Evolutionary conservation across 2,329 filamentous ascomycete genomes (phyloP).

Genomic region (Diplocarpon rosae): DNA sequence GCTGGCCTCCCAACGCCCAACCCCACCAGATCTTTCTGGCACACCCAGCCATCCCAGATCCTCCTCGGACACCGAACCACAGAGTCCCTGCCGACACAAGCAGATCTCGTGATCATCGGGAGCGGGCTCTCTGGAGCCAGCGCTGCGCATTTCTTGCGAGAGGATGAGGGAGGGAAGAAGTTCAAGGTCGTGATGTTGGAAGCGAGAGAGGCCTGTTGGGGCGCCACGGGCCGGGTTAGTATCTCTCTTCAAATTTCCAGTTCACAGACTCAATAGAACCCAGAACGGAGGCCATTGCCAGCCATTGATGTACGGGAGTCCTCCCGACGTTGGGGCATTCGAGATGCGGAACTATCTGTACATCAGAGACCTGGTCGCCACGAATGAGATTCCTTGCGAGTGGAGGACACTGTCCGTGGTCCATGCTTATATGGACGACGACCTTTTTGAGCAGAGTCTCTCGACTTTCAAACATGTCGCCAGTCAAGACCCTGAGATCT

Average conservation of each 20-base stretch:
- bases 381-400: constrained; percentile 54
- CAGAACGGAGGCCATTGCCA: constrained; percentile 67
- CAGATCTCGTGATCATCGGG: constrained; percentile 62
- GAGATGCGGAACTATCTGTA: constrained; percentile 58
- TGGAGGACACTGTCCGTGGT: constrained; percentile 54
- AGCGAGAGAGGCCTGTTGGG: constrained; percentile 70
- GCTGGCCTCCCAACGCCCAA: constrained; percentile 43
- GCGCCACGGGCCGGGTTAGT: constrained; percentile 69
- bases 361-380: constrained; percentile 45
- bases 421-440: constrained; percentile 48
- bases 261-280: constrained; percentile 1
- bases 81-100: constrained; percentile 44
- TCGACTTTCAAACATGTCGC: constrained; percentile 40
- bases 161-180: constrained; percentile 32
- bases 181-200: constrained; percentile 61
- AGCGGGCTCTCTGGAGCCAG: constrained; percentile 69
- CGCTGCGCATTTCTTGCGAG: constrained; percentile 49
- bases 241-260: background rate
- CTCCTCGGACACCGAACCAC: constrained; percentile 62
- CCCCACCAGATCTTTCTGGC: constrained; percentile 63
- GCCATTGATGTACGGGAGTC: constrained; percentile 51
- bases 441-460: constrained; percentile 42
- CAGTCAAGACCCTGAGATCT: constrained; percentile 44
- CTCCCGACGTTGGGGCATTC: constrained; percentile 55
- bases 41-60: constrained; percentile 50